Evolutionary conservation across 78 protist genomes (phyloP).

Genomic region (Pelomyxa schiedti): DNA sequence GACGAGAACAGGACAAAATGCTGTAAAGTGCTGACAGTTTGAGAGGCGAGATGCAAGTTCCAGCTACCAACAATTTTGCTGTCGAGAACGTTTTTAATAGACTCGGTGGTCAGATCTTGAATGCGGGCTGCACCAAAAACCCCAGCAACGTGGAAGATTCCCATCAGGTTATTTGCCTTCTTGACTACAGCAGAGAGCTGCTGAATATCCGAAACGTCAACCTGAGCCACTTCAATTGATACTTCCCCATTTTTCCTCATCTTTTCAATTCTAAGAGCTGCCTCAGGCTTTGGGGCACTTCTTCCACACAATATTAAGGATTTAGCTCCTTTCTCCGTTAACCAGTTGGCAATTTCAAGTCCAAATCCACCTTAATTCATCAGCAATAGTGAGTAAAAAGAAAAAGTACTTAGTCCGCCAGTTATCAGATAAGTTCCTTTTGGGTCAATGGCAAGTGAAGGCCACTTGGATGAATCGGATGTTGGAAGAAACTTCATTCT

Average conservation of each 20-base stretch:
- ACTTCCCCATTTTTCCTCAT: too few species aligned
- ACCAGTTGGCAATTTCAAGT: neutral
- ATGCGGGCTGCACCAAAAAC: neutral
- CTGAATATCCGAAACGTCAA: neutral
- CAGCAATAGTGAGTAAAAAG: too few species aligned
- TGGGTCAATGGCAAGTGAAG: neutral
- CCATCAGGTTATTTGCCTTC: neutral
- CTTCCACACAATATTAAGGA: neutral
- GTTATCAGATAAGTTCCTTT: neutral
- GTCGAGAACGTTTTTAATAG: neutral
- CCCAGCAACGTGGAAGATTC: neutral
- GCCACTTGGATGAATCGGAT: neutral
- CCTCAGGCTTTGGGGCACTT: neutral
- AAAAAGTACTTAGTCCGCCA: too few species aligned
- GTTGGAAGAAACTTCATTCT: neutral
- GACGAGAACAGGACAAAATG: conserved; percentile 6
- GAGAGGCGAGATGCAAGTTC: neutral
- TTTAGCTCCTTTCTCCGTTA: neutral
- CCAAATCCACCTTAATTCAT: too few species aligned
- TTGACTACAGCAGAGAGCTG: neutral
- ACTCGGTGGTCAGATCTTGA: neutral
- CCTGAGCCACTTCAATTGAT: neutral
- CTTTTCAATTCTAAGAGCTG: neutral
- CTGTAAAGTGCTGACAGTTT: neutral
- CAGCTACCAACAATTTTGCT: neutral